These are phyloP conservation scores for Aspergillus unguis DNA, from an alignment of 2,329 filamentous ascomycete species.

Conservation along the genomic window DNA sequence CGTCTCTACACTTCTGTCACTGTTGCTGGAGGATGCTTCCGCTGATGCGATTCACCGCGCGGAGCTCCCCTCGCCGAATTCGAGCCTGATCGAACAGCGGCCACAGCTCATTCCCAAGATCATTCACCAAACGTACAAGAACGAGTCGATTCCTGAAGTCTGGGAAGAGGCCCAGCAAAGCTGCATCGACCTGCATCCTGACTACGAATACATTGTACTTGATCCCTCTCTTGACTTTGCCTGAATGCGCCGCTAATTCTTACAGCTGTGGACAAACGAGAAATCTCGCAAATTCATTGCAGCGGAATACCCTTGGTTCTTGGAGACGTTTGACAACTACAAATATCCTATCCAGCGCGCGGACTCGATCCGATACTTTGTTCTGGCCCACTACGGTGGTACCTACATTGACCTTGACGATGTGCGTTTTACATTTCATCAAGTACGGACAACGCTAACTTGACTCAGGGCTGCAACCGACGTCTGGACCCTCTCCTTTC, in stretches of 20 bases:
- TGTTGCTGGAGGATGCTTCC: slow-evolving; percentile 65
- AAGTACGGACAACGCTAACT: slow-evolving; percentile 9
- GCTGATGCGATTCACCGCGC: slow-evolving; percentile 64
- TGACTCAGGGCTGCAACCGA: slow-evolving; percentile 60
- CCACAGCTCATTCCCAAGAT: slow-evolving; percentile 69
- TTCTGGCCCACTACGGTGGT: slow-evolving; percentile 72
- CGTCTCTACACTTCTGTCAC: slow-evolving; percentile 67
- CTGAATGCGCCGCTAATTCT: slow-evolving; percentile 14
- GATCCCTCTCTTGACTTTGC: not conserved
- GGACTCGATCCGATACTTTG: slow-evolving; percentile 76
- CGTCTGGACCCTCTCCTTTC: slow-evolving; percentile 65
- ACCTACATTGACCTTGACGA: slow-evolving; percentile 79
- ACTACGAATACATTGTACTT: slow-evolving; percentile 70
- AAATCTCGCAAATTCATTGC: slow-evolving; percentile 68
- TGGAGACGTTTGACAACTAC: slow-evolving; percentile 71
- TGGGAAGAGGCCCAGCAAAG: slow-evolving; percentile 65
- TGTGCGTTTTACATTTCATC: slow-evolving; percentile 38
- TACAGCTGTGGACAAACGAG: slow-evolving; percentile 71
- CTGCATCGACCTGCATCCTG: slow-evolving; percentile 64
- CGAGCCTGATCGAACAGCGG: slow-evolving; percentile 54
- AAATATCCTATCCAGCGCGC: slow-evolving; percentile 72
- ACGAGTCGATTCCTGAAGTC: slow-evolving; percentile 63
- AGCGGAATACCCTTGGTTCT: slow-evolving; percentile 72
- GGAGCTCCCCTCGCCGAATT: slow-evolving; percentile 64
- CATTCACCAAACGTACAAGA: slow-evolving; percentile 74